Conservation (phyloP, 495 filamentous ascomycete genomes). For the Neurospora discreta region DNA sequence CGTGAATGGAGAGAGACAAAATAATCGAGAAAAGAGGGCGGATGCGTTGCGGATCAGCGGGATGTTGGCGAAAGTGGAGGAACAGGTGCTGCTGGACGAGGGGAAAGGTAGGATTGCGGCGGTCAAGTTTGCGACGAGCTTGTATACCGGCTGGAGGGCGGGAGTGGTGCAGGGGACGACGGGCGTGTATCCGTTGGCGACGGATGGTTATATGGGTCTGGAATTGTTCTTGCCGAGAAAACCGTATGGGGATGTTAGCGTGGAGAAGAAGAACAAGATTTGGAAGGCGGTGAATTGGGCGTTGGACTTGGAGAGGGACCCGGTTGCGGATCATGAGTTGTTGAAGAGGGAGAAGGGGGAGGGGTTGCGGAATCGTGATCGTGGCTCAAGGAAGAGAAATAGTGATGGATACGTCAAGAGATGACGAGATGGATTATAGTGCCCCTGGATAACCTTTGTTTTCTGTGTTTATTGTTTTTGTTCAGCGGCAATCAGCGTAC, state of each 20-base stretch:
- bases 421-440: not conserved
- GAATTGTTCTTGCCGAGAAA: conserved; percentile 45
- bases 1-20: not conserved
- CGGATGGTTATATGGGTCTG: conserved; percentile 22
- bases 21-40: conserved; percentile 30
- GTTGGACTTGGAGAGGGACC: conserved; percentile 32
- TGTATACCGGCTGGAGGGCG: conserved; percentile 43
- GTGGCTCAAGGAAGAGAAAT: not conserved
- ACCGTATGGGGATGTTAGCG: conserved; percentile 43
- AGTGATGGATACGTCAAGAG: not conserved
- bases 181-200: not conserved
- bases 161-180: conserved; percentile 31
- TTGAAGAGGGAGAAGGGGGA: not conserved
- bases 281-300: conserved; percentile 38
- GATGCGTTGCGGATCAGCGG: conserved; percentile 48
- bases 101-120: conserved; percentile 43
- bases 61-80: conserved; percentile 39
- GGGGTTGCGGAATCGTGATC: too few species aligned
- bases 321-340: not conserved
- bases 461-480: too few species aligned
- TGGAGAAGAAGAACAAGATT: conserved; percentile 37
- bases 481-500: not conserved
- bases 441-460: not conserved
- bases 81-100: conserved; percentile 25
- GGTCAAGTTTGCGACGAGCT: conserved; percentile 52